Percentiles rank a stretch among this genome's conserved stretches.
These are phyloP conservation scores for Stephania cephalantha DNA, from an alignment of 164 flowering plant species.

Conservation along the genomic window DNA sequence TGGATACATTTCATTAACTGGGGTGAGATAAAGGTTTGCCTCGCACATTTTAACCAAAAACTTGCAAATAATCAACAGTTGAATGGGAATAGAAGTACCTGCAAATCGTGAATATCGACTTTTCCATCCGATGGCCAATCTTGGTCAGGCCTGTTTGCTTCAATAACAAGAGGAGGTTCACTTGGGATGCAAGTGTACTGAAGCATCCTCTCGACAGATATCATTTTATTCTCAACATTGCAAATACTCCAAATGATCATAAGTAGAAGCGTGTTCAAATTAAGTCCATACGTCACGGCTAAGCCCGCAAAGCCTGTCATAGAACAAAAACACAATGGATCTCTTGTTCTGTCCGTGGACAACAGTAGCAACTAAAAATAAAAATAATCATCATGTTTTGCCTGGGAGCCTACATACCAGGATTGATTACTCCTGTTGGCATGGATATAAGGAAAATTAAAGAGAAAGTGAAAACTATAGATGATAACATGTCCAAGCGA, in stretches of 20 bases:
- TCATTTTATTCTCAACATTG: conserved; percentile 41
- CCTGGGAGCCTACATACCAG: conserved; percentile 22
- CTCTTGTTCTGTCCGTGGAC: not conserved
- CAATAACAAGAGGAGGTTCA: conserved; percentile 25
- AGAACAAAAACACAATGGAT: not conserved
- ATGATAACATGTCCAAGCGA: conserved; percentile 36
- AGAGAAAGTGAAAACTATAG: conserved; percentile 31
- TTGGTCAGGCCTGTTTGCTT: conserved; percentile 19
- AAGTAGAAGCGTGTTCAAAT: conserved; percentile 29
- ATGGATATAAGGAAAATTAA: conserved; percentile 33
- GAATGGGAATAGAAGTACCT: conserved; percentile 8
- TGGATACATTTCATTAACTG: too few species aligned
- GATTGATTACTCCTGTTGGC: conserved; percentile 35
- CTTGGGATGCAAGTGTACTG: conserved; percentile 29
- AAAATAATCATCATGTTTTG: not conserved
- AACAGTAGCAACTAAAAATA: not conserved
- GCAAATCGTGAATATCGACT: conserved; percentile 21
- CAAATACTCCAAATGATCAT: conserved; percentile 35
- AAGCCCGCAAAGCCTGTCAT: conserved; percentile 41
- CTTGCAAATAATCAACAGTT: too few species aligned
- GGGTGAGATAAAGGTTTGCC: too few species aligned
- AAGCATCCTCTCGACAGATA: conserved; percentile 35
- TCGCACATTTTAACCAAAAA: too few species aligned
- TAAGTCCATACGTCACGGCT: conserved; percentile 48
- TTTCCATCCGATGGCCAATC: conserved; percentile 23